These are phyloP conservation scores for Candida xiaguanensis DNA, from an alignment of 805 yeast species.

Conservation along the genomic window DNA sequence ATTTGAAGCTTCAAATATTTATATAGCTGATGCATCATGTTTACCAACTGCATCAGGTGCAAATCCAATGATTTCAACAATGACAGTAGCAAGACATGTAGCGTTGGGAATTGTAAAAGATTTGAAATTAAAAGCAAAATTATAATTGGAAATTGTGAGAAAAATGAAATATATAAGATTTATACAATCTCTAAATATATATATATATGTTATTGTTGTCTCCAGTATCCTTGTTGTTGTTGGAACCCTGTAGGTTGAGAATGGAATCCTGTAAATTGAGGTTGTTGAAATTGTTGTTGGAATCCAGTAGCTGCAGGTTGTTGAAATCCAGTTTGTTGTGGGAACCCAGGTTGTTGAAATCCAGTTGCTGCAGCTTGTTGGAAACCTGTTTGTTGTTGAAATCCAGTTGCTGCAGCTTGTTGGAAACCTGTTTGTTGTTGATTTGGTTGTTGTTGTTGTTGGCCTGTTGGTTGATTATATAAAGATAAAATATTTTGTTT, in stretches of 20 bases:
- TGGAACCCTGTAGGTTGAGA: constrained; percentile 5
- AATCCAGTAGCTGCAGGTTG: constrained; percentile 12
- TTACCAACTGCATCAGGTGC: constrained; percentile 53
- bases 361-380: constrained; percentile 8
- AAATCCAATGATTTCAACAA: constrained; percentile 49
- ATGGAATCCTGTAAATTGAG: constrained; percentile 8
- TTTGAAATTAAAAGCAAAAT: constrained; percentile 22
- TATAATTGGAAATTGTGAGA: constrained; percentile 16
- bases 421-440: constrained; percentile 12
- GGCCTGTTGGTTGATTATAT: constrained; percentile 36
- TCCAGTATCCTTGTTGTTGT: constrained; percentile 11
- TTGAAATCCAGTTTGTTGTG: constrained; percentile 10
- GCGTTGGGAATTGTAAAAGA: constrained; percentile 35
- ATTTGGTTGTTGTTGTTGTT: constrained; percentile 12
- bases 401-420: constrained; percentile 7
- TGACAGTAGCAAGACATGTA: constrained; percentile 45
- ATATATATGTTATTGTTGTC: constrained; percentile 5
- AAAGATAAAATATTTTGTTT: constrained; percentile 39
- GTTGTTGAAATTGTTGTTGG: constrained; percentile 7
- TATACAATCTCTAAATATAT: neutral
- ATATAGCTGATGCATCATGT: constrained; percentile 47
- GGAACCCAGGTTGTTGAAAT: constrained; percentile 8
- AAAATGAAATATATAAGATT: neutral
- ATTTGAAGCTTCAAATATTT: constrained; percentile 46
- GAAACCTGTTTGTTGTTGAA: constrained; percentile 11